Evolutionary conservation across 306 rosid species (phyloP), one percentile per base, ranked within the genome.

Genomic region (Mimosa bimucronata): DNA sequence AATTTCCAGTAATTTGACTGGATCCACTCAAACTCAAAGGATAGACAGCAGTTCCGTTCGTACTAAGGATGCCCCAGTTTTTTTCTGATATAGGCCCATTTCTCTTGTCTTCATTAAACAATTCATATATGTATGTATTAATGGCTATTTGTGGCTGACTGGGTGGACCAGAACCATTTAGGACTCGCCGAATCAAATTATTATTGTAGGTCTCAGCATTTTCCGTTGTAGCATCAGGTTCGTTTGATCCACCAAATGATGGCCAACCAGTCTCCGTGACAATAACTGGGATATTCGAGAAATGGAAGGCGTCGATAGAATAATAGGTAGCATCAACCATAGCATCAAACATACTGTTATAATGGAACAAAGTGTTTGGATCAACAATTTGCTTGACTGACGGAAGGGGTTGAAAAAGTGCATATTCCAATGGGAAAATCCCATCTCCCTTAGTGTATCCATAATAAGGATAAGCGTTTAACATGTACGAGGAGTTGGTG

Each of bases 201-300:
- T 86, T 88, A 19, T 57, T 72, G 71, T 88, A 95, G 31, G 89
- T 80, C 82, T 85, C 87, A 41, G 98, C 98, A 84, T 95, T 95
- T 61, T 83, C 86, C 13, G 53, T n/a, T 62, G 74, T 91, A 21
- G 98, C 98, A 85, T 92, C 97, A 1, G 90, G 95, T 80, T 94
- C 97, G 25, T 86, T 84, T 50, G 86, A 82, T 75, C 92, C 97
- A 50, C 98, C 98, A 75, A 88, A 77, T 81, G 79, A 87, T 3
- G 98, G 97, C 97, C 97, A 94, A 21, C 98, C 98, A 26, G 94
- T 79, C 89, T 92, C 98, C 0, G 97, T 91, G 57, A 94, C 94
- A 73, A 92, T 85, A 65, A 94, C 41, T 0, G 97, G 91, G 80
- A 92, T 92, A 44, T 87, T 79, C 34, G 93, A 76, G 82, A 92